Evolutionary conservation across 1,139 yeast species (phyloP).

Genomic region (Debaryomyces psychrophilus): DNA sequence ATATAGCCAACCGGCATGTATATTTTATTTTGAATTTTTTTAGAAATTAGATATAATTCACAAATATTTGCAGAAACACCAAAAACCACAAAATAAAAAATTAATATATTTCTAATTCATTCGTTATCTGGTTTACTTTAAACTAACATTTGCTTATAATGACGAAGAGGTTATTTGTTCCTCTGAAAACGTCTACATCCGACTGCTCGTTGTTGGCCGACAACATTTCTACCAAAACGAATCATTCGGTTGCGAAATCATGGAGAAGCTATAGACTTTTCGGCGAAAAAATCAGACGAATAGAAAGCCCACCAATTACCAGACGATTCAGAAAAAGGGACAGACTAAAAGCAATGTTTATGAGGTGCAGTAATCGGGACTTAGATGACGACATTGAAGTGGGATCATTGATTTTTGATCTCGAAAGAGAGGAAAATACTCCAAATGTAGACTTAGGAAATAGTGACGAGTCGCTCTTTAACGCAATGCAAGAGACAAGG

Average conservation of each 20-base stretch:
- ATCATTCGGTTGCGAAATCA: constrained; percentile 5
- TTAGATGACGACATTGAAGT: not conserved
- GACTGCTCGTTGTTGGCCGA: not conserved
- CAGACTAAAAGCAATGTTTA: constrained; percentile 1
- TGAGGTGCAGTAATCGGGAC: not conserved
- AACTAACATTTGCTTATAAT: not conserved
- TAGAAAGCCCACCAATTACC: not conserved
- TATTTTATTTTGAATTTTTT: not conserved
- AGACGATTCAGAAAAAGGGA: constrained; percentile 6
- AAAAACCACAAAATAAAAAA: constrained; percentile 3
- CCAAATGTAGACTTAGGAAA: not conserved
- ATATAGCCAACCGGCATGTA: not conserved
- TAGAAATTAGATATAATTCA: not conserved
- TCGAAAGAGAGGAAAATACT: not conserved
- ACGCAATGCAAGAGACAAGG: not conserved
- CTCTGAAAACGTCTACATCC: not conserved
- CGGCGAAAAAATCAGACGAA: not conserved
- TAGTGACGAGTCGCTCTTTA: not conserved
- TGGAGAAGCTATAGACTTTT: not conserved
- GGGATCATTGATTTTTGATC: not conserved
- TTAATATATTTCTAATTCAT: not conserved
- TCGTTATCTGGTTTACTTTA: too few relatives aligned
- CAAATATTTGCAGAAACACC: constrained; percentile 7
- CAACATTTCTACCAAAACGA: not conserved
- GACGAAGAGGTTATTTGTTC: not conserved